phyloP scores from a whole-genome alignment of 257 asterid species.

The Pogostemon cablin region DNA sequence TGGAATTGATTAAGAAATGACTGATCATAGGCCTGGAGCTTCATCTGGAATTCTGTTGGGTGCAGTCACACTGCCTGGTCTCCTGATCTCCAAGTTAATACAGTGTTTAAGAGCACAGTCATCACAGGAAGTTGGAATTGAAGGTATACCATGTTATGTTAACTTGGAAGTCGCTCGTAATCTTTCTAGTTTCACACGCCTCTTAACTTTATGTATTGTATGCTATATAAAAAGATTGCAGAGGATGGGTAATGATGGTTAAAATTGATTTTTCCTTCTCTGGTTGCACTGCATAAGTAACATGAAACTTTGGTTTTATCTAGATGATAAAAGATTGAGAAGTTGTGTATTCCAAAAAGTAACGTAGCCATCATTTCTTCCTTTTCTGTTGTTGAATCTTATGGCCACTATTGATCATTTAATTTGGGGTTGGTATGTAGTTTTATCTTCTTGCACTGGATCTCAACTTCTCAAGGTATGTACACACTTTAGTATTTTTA shows the following conservation, averaged over 20 bases:
- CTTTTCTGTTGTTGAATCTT: background rate
- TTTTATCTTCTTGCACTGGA: constrained; percentile 11
- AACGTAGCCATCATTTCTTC: background rate
- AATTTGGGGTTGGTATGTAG: constrained; percentile 5
- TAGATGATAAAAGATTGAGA: background rate
- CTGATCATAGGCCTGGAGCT: constrained; percentile 72
- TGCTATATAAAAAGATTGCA: background rate
- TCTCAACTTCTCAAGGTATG: constrained; percentile 5
- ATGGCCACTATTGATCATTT: constrained; percentile 7
- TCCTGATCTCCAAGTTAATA: constrained; percentile 74
- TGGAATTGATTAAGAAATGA: constrained; percentile 22
- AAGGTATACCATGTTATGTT: constrained; percentile 44
- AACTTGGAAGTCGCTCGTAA: background rate
- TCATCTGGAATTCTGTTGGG: constrained; percentile 89
- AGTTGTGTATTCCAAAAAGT: background rate
- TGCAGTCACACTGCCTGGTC: constrained; percentile 82
- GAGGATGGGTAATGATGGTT: background rate
- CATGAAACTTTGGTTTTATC: background rate
- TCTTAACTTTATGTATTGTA: background rate
- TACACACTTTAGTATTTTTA: background rate
- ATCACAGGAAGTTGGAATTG: constrained; percentile 44
- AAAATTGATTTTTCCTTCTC: background rate
- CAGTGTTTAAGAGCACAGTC: constrained; percentile 63
- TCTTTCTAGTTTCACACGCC: background rate
- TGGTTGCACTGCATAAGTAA: background rate